Percentiles rank a stretch among this genome's conserved stretches.
Evolutionary conservation across 192 early-diverging fungal genomes (phyloP).

Genomic region (Mortierella antarctica): DNA sequence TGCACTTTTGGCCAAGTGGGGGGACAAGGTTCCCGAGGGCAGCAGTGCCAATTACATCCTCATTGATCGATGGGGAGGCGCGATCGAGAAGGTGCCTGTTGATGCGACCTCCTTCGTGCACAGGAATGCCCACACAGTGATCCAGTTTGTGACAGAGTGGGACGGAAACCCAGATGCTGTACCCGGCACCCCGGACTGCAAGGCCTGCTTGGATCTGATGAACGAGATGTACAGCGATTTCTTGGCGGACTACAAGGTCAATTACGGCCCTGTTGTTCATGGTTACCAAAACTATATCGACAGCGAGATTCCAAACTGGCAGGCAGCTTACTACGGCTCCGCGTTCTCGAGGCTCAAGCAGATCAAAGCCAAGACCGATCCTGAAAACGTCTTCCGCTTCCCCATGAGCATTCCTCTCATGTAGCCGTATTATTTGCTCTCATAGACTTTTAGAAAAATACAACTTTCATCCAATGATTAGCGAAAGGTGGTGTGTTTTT

Average conservation of each 20-base stretch:
- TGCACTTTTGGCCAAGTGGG: constrained; percentile 37
- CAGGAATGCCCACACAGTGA: constrained; percentile 35
- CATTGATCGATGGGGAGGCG: constrained; percentile 54
- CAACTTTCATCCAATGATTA: no score
- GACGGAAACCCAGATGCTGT: constrained; percentile 23
- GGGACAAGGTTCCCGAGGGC: constrained; percentile 11
- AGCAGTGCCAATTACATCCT: constrained; percentile 40
- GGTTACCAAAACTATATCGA: constrained; percentile 60
- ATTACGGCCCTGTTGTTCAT: constrained; percentile 1
- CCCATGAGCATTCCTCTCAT: constrained; percentile 54
- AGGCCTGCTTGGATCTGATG: constrained; percentile 34
- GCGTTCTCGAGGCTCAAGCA: constrained; percentile 30
- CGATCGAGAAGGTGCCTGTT: constrained; percentile 10
- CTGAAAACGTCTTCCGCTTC: constrained; percentile 48
- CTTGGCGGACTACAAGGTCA: constrained; percentile 31
- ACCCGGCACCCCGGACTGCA: constrained; percentile 38
- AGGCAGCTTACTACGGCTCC: constrained; percentile 49
- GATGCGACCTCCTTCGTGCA: constrained; percentile 51
- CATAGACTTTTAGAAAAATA: no score
- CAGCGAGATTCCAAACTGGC: constrained; percentile 41
- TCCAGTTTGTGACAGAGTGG: constrained; percentile 55
- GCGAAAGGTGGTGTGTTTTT: no score
- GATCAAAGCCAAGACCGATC: constrained; percentile 40
- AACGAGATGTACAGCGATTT: constrained; percentile 46
- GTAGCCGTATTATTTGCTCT: not conserved